A percentile compares a stretch with the other conserved stretches of the same genome.
phyloP scores from a whole-genome alignment of 1,284 basidiomycete genomes.

The Cryptococcus sp. region DNA sequence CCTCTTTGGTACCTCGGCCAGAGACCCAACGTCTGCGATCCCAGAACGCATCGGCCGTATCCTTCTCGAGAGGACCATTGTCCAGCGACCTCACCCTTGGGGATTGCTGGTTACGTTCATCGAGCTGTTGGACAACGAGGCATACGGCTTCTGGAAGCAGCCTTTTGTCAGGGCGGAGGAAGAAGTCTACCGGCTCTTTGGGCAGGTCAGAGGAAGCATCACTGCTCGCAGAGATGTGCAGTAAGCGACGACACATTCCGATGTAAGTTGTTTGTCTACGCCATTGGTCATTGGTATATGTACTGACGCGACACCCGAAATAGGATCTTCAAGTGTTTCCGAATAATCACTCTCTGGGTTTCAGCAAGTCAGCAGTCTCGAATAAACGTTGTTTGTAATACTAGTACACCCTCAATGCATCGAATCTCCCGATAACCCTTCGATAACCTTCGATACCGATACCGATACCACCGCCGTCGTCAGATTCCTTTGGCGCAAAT shows the following conservation, averaged over 20 bases:
- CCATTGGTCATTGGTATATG: neutral
- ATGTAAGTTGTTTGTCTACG: neutral
- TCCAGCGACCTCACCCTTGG: constrained; percentile 96
- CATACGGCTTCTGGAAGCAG: constrained; percentile 53
- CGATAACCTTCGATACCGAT: no score
- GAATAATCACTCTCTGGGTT: no score
- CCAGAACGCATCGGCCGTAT: constrained; percentile 89
- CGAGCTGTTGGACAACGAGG: constrained; percentile 59
- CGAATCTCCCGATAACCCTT: neutral
- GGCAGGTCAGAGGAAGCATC: constrained; percentile 18
- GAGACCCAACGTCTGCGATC: constrained; percentile 55
- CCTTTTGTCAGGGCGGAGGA: constrained; percentile 50
- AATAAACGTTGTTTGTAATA: constrained; percentile 12
- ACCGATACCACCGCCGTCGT: neutral
- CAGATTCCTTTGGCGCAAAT: no score
- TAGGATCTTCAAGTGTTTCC: no score
- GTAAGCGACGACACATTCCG: constrained; percentile 3
- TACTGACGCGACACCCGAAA: neutral
- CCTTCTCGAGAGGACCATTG: constrained; percentile 88
- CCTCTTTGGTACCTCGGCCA: constrained; percentile 65
- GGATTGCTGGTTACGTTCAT: constrained; percentile 91
- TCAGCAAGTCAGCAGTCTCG: neutral
- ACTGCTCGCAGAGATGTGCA: constrained; percentile 17
- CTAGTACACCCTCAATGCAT: constrained; percentile 9
- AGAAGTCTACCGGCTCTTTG: constrained; percentile 48